These are phyloP conservation scores for Niebla homalea DNA, from an alignment of 495 filamentous ascomycete genomes.

Conservation along the genomic window DNA sequence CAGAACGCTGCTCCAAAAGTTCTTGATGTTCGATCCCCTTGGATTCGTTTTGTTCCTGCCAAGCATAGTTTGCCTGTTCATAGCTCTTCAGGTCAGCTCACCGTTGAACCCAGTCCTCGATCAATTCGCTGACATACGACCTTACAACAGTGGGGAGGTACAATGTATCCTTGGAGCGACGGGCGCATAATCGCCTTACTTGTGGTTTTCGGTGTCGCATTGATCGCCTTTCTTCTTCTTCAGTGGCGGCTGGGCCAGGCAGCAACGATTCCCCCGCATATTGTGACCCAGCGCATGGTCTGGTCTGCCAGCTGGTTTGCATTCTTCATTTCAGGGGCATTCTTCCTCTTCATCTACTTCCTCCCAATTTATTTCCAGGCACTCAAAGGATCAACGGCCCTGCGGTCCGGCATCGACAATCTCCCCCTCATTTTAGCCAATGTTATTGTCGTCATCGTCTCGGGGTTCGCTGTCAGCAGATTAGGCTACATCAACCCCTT, in stretches of 20 bases:
- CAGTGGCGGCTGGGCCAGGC: constrained; percentile 47
- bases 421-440: constrained; percentile 29
- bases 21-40: constrained; percentile 36
- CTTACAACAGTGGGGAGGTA: constrained; percentile 35
- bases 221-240: constrained; percentile 38
- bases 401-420: constrained; percentile 16
- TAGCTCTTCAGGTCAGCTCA: constrained; percentile 35
- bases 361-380: constrained; percentile 20
- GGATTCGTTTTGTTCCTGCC: constrained; percentile 39
- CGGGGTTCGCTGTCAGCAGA: constrained; percentile 29
- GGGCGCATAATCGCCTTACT: constrained; percentile 46
- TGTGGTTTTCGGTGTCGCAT: constrained; percentile 42
- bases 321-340: constrained; percentile 35
- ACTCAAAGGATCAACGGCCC: constrained; percentile 11
- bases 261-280: constrained; percentile 50
- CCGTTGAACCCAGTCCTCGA: too few relatives aligned
- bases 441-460: constrained; percentile 27
- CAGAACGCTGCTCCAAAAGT: constrained; percentile 7
- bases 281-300: constrained; percentile 50
- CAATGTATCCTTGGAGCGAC: constrained; percentile 39
- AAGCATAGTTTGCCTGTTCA: constrained; percentile 36
- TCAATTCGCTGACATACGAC: too few relatives aligned
- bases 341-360: constrained; percentile 23
- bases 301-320: constrained; percentile 30
- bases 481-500: constrained; percentile 42